These are phyloP conservation scores for Phialocephala sp. DNA, from an alignment of 2,329 filamentous ascomycete species.

Conservation along the genomic window DNA sequence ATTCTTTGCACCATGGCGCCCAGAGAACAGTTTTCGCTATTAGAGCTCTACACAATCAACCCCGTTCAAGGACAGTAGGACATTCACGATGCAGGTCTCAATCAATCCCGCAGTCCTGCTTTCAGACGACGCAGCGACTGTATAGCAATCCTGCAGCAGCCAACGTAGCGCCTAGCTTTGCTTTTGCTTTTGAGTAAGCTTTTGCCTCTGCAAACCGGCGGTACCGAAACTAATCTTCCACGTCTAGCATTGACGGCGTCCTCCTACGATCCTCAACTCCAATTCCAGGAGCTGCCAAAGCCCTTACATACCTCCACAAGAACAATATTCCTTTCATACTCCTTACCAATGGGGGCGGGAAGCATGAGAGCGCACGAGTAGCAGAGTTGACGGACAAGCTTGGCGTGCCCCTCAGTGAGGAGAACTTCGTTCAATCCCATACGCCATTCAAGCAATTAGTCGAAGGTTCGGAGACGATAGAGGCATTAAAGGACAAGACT, in stretches of 20 bases:
- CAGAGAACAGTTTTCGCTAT: not conserved
- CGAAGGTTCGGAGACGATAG: constrained; percentile 58
- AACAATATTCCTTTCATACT: constrained; percentile 89
- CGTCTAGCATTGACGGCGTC: constrained; percentile 79
- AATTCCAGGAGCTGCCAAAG: constrained; percentile 77
- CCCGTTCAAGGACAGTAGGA: not conserved
- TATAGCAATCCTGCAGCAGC: constrained; percentile 18
- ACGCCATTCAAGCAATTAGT: constrained; percentile 83
- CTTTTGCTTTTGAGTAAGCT: constrained; percentile 61
- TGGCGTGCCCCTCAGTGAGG: constrained; percentile 65
- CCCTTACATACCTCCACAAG: constrained; percentile 74
- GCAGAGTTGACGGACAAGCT: constrained; percentile 71
- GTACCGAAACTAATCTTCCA: constrained; percentile 18
- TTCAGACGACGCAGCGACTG: not conserved
- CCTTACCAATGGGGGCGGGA: constrained; percentile 93
- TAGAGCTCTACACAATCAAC: not conserved
- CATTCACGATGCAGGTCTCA: not conserved
- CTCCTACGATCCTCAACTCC: constrained; percentile 81
- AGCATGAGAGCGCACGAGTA: constrained; percentile 76
- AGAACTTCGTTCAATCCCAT: constrained; percentile 86
- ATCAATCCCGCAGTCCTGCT: not conserved
- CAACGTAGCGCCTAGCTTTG: constrained; percentile 48
- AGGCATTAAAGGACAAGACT: constrained; percentile 65
- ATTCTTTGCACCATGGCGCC: no score
- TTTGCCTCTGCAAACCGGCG: constrained; percentile 7